These are phyloP conservation scores for Podila minutissima DNA, from an alignment of 192 early-diverging fungal genomes.

Conservation along the genomic window DNA sequence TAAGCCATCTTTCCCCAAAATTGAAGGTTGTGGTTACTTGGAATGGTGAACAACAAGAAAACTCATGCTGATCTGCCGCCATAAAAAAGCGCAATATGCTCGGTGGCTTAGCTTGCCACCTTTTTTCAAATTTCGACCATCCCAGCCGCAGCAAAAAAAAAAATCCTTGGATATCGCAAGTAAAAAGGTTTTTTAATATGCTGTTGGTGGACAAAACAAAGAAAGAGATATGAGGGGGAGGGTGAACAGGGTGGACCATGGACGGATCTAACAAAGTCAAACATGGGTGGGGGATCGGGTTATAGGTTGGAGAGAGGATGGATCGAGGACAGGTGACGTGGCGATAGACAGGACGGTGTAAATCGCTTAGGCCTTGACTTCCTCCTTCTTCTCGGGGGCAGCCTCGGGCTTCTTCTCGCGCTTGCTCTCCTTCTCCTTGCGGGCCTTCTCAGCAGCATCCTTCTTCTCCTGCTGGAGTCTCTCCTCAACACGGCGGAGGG, in stretches of 20 bases:
- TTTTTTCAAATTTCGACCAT: background rate
- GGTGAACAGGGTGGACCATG: no score
- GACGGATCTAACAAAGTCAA: no score
- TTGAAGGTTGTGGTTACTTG: conserved; percentile 7
- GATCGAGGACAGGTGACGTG: no score
- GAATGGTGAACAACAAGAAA: background rate
- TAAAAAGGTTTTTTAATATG: background rate
- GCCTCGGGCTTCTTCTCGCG: conserved; percentile 34
- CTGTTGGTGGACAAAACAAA: background rate
- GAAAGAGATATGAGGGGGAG: no score
- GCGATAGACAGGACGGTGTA: no score
- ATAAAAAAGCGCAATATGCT: no score
- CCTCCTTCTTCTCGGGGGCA: conserved; percentile 20
- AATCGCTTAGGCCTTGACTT: conserved; percentile 24
- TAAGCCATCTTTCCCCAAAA: conserved; percentile 25
- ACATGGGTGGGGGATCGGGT: no score
- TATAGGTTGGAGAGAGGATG: no score
- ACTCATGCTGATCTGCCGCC: background rate
- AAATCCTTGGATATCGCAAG: no score
- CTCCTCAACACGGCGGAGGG: conserved; percentile 64
- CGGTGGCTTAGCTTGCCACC: no score
- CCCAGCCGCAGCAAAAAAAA: no score
- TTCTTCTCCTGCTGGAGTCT: conserved; percentile 57
- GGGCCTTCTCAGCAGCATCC: conserved; percentile 38
- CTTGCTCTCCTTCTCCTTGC: conserved; percentile 53